Evolutionary conservation across 345 rosid genomes (phyloP), one percentile per base, ranked within the genome.

Genomic region (Eutrema heterophyllum): DNA sequence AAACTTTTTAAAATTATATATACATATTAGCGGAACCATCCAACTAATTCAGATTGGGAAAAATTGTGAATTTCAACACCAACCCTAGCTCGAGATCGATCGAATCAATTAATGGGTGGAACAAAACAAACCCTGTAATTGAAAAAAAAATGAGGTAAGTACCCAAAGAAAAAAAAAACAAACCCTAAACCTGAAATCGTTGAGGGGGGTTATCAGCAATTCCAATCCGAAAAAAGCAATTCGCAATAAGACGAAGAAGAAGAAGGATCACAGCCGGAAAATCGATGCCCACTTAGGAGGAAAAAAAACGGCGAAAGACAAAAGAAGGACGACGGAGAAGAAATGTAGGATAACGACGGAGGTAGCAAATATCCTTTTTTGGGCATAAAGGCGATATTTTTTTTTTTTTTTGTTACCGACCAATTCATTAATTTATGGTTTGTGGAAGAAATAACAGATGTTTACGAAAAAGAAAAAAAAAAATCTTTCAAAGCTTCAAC

Each of bases 111-210:
- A 36, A 73, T 15, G 66, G 29, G 55, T 46, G 8, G 24, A 73
- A 38, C 48, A 27, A 53, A 33, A 36, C 15, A 7, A 41, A 45
- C 8, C 14, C 7, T 10, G 7, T 29, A 43, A 76, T 12, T 15
- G 41, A 51, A 38, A 33, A 30, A 6, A n/a, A 24, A 2, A 21
- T 21, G 24, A 21, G 24, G 24, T 21, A 21, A 21, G 24, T 1
- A 21, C 24, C 24, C 1, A 21, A 21, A 21, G 24, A 5, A 6
- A 13, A 48, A 9, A 12, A 30, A 29, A 38, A 43, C 26, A 69
- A 76, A 56, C 21, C 75, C 80, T 76, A 70, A 64, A 55, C 80
- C 80, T 64, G 80, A 56, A 64, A 55, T 38, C 16, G 29, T 38
- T 36, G 5, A 21, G 24, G n/a, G 44, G 71, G 46, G 52, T 29